phyloP scores from a whole-genome alignment of 257 asterid genomes.

The Linaria vulgaris region DNA sequence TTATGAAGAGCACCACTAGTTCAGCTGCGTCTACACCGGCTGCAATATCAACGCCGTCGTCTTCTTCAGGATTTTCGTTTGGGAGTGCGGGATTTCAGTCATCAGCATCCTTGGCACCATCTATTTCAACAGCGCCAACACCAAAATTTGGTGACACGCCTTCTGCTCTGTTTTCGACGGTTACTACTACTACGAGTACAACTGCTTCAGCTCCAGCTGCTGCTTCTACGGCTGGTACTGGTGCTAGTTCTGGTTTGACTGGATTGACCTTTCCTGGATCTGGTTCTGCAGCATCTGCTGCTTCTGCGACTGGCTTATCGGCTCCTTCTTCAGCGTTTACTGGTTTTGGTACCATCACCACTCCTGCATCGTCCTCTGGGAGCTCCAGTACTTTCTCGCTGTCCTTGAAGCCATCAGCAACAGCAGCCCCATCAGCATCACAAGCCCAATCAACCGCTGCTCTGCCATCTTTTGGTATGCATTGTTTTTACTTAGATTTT shows the following conservation, averaged over 20 bases:
- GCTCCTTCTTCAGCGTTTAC: slow-evolving; percentile 44
- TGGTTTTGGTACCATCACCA: slow-evolving; percentile 40
- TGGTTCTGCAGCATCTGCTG: slow-evolving; percentile 36
- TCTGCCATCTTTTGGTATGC: slow-evolving; percentile 49
- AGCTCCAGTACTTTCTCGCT: slow-evolving; percentile 37
- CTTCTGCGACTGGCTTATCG: slow-evolving; percentile 32
- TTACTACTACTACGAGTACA: slow-evolving; percentile 48
- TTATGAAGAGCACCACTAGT: slow-evolving; percentile 36
- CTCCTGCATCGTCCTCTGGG: slow-evolving; percentile 39
- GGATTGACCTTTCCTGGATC: slow-evolving; percentile 40
- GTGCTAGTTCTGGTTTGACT: slow-evolving; percentile 37
- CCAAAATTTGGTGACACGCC: slow-evolving; percentile 49
- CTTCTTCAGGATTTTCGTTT: slow-evolving; percentile 50
- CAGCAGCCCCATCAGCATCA: slow-evolving; percentile 43
- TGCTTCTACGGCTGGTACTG: slow-evolving; percentile 32
- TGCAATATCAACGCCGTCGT: slow-evolving; percentile 39
- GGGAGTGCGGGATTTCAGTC: slow-evolving; percentile 46
- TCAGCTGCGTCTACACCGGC: slow-evolving; percentile 37
- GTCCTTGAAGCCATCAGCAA: slow-evolving; percentile 38
- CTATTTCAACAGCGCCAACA: slow-evolving; percentile 41
- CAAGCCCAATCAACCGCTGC: slow-evolving; percentile 53
- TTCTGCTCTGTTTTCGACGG: slow-evolving; percentile 54
- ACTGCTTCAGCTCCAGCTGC: slow-evolving; percentile 38
- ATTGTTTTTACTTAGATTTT: slow-evolving; percentile 15
- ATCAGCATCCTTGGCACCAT: slow-evolving; percentile 34